A percentile compares a stretch with the other conserved stretches of the same genome.
Evolutionary conservation across 2,329 filamentous ascomycete genomes (phyloP).

Genomic region (Madurella mycetomatis): DNA sequence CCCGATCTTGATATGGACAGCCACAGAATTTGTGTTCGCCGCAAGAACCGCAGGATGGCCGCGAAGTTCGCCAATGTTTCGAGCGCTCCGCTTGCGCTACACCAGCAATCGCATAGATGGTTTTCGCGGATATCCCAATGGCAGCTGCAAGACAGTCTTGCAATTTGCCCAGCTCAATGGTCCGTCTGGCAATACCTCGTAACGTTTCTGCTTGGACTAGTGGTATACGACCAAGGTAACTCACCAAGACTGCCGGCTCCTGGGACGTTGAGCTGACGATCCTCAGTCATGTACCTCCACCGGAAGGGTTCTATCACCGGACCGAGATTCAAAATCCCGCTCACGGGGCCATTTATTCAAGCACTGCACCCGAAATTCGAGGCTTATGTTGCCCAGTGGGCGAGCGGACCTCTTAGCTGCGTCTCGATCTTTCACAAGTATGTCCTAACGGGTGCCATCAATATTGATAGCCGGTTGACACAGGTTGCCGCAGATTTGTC

Average conservation of each 20-base stretch:
- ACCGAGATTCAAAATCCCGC: slow-evolving; percentile 59
- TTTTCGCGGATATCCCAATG: background rate
- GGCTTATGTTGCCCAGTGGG: slow-evolving; percentile 71
- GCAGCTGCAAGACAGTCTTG: background rate
- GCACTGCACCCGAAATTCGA: slow-evolving; percentile 70
- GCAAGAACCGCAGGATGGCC: background rate
- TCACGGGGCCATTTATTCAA: slow-evolving; percentile 73
- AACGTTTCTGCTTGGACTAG: slow-evolving; percentile 30
- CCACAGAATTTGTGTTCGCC: background rate
- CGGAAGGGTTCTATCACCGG: slow-evolving; percentile 61
- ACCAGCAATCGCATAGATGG: background rate
- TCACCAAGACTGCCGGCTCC: background rate
- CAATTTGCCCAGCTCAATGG: slow-evolving; percentile 1
- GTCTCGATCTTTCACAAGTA: slow-evolving; percentile 85
- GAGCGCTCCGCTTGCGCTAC: background rate
- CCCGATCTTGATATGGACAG: background rate
- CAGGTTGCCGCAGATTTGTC: slow-evolving; percentile 57
- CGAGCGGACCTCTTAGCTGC: slow-evolving; percentile 72
- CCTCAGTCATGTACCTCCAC: slow-evolving; percentile 54
- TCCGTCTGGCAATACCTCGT: slow-evolving; percentile 30
- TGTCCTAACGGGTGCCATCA: background rate
- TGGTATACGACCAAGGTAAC: slow-evolving; percentile 40
- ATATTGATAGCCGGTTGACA: background rate
- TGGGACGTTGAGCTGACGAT: background rate
- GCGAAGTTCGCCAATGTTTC: background rate